Conservation (phyloP, 352 stramenopile genomes). For the Thalassiosira livingstoniorum region DNA sequence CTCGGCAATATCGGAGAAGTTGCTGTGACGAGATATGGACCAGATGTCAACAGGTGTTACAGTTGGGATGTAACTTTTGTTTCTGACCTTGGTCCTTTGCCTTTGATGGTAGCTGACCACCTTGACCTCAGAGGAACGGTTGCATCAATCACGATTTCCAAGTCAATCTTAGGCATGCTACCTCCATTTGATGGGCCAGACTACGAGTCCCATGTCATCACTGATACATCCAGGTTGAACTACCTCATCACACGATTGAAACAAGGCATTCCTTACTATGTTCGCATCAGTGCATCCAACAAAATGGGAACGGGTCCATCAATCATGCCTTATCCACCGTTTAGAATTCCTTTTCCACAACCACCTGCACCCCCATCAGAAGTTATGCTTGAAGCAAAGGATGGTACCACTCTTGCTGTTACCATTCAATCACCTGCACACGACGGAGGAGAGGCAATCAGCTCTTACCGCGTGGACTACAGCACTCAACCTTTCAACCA, state of each 20-base stretch:
- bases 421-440: slow-evolving; percentile 86
- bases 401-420: slow-evolving; percentile 90
- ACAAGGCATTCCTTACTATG: slow-evolving; percentile 94
- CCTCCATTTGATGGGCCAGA: slow-evolving; percentile 92
- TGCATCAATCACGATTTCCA: slow-evolving; percentile 86
- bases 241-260: slow-evolving; percentile 87
- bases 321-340: slow-evolving; percentile 88
- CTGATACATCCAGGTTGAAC: slow-evolving; percentile 85
- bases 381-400: slow-evolving; percentile 87
- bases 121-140: slow-evolving; percentile 90
- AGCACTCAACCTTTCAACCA: slow-evolving; percentile 86
- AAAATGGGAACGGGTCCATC: slow-evolving; percentile 85
- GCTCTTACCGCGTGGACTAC: slow-evolving; percentile 93
- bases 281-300: slow-evolving; percentile 93
- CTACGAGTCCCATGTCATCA: slow-evolving; percentile 89
- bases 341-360: slow-evolving; percentile 89
- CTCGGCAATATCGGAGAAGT: slow-evolving; percentile 91
- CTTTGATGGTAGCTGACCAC: slow-evolving; percentile 86
- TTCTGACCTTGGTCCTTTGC: slow-evolving; percentile 90
- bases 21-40: slow-evolving; percentile 87
- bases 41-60: slow-evolving; percentile 92
- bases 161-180: slow-evolving; percentile 85
- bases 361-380: slow-evolving; percentile 79
- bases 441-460: slow-evolving; percentile 89
- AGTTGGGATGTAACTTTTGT: slow-evolving; percentile 93